Base-by-base conservation (phyloP, 768 basidiomycete species). In the Dacryopinax spathularia region DNA sequence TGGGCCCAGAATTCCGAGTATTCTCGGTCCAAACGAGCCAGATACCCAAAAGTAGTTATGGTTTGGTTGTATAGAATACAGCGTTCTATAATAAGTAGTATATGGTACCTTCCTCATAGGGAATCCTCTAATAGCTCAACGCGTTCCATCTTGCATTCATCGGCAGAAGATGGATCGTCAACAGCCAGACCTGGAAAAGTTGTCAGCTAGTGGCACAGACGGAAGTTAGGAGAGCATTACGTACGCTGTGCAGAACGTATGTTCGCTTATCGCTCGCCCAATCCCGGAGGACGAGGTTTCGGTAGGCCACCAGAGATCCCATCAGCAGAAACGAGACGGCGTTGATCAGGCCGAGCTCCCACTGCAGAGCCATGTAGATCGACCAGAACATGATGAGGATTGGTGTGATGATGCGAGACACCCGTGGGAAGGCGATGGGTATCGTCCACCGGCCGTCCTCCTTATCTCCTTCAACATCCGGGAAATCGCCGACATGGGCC, bases 401-500 rank as follows among this genome's bases (percentile, higher is more conserved):
- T 60, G 70, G 63, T 1, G 66, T 70, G 62, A 70, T 63, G 29
- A 63, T 22, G 20, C 70, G 63, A 33, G 70, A 70, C 56, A 65
- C 62, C 20, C 63, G 60, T 1, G 70, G 70, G 12, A 66, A 66
- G 48, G 66, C 66, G 29, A 68, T 70, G 5, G 69, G 69, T 43
- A 70, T 67, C 16, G 70, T 71, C 34, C 60, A 62, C 6, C 70
- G 68, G 25, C 70, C 70, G 13, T 64, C 60, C 16, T 62, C 64
- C 34, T 56, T 63, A 62, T 71, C 70, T 41, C 70, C 70, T 39
- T 66, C 68, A 27, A 69, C 68, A 60, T 71, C 70, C 16, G 65
- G 64, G 63, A 71, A 70, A 63, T 71, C 70, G 34, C 70, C 70
- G n/a, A 65, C 63, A 48, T 68, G 70, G 20, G 70, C 67, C 33